Evolutionary conservation across 495 filamentous ascomycete genomes (phyloP).

Genomic region (Choiromyces venosus): DNA sequence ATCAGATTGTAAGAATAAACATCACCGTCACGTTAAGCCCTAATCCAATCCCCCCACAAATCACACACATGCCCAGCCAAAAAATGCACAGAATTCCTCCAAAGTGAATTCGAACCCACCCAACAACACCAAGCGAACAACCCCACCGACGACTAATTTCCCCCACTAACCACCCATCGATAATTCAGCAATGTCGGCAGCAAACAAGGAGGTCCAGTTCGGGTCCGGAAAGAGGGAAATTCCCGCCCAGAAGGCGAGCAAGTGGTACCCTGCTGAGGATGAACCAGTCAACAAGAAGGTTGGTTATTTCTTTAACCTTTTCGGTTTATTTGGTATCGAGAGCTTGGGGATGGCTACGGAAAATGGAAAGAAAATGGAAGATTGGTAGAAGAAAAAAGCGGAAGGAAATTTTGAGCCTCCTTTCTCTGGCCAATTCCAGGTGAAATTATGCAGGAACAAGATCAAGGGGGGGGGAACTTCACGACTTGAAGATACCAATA

Average conservation of each 20-base stretch:
- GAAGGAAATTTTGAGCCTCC: neutral
- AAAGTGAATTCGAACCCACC: neutral
- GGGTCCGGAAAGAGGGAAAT: slow-evolving; percentile 92
- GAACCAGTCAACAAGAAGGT: slow-evolving; percentile 88
- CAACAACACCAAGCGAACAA: slow-evolving; percentile 31
- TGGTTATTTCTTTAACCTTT: slow-evolving; percentile 44
- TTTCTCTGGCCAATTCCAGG: neutral
- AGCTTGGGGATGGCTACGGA: neutral
- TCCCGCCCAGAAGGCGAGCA: slow-evolving; percentile 84
- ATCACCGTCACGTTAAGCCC: neutral
- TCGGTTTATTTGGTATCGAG: neutral
- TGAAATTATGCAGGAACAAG: slow-evolving; percentile 29
- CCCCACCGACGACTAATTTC: slow-evolving; percentile 26
- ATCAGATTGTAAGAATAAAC: neutral
- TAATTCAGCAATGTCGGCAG: slow-evolving; percentile 37
- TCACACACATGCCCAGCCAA: neutral
- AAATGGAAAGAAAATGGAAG: neutral
- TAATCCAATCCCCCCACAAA: neutral
- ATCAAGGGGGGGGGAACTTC: slow-evolving; percentile 14
- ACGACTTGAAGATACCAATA: slow-evolving; percentile 3
- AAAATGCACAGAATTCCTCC: neutral
- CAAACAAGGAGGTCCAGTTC: slow-evolving; percentile 80
- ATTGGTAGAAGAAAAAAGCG: neutral
- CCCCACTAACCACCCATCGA: slow-evolving; percentile 17
- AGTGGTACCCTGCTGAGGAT: slow-evolving; percentile 99